These are phyloP conservation scores for Cucurbita argyrosperma DNA, from an alignment of 306 rosid species.

Conservation along the genomic window DNA sequence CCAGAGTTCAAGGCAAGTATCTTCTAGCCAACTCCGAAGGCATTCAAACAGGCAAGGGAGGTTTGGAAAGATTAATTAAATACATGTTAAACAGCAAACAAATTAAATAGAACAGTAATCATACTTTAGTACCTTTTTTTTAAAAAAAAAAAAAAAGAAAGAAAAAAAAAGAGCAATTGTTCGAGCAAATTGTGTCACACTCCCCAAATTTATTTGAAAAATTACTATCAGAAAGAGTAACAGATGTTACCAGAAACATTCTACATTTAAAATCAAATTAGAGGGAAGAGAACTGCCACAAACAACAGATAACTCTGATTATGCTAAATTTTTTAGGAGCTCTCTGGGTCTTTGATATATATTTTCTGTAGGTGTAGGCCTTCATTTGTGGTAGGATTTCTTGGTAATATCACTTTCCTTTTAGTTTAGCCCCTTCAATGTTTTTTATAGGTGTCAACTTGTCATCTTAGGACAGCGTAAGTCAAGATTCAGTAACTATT, in stretches of 20 bases:
- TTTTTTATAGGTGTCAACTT: background rate
- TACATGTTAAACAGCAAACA: background rate
- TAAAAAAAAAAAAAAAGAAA: no score
- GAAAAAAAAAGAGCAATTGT: background rate
- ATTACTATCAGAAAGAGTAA: background rate
- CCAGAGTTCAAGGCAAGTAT: background rate
- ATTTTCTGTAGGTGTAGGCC: background rate
- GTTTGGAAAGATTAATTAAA: background rate
- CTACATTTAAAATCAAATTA: background rate
- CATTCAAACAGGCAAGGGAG: background rate
- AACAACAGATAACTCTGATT: background rate
- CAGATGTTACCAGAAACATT: background rate
- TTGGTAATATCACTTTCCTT: background rate
- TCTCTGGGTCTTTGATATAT: background rate
- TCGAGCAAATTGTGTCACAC: background rate
- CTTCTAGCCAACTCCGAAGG: background rate
- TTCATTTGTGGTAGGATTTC: background rate
- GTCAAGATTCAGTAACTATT: background rate
- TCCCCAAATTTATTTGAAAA: background rate
- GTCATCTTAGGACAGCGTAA: background rate
- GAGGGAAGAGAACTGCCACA: background rate
- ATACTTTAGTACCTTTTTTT: background rate
- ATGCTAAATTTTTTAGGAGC: background rate
- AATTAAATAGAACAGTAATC: background rate
- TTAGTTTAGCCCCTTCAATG: background rate